Conservation (phyloP, 2,329 filamentous ascomycete genomes). For the Scytalidium lignicola region DNA sequence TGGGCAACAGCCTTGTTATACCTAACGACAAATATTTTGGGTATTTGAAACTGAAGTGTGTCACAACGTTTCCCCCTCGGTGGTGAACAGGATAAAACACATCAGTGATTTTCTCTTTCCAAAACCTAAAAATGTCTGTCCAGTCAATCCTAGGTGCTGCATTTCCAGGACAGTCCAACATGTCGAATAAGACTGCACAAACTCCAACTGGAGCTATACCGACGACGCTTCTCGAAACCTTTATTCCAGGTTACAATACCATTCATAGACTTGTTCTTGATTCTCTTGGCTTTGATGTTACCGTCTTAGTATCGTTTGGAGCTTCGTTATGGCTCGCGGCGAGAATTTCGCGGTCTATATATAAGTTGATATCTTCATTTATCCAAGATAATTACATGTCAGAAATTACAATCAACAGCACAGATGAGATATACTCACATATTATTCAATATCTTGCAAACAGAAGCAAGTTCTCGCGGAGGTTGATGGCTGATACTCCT, state of each 20-base stretch:
- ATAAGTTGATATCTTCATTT: conserved; percentile 29
- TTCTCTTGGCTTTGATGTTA: conserved; percentile 25
- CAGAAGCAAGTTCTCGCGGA: conserved; percentile 44
- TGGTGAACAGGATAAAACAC: not conserved
- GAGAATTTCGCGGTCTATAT: conserved; percentile 33
- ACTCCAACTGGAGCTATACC: conserved; percentile 9
- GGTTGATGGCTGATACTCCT: conserved; percentile 50
- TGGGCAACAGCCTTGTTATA: no score
- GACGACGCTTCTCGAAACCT: conserved; percentile 18
- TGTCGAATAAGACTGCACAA: conserved; percentile 27
- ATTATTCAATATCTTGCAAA: conserved; percentile 54
- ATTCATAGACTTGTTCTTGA: conserved; percentile 25
- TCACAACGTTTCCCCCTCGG: not conserved
- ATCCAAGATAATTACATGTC: conserved; percentile 44
- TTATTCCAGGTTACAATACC: conserved; percentile 27
- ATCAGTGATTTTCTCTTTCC: not conserved
- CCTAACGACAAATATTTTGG: not conserved
- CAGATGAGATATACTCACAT: conserved; percentile 53
- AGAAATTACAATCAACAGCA: conserved; percentile 46
- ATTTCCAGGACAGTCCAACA: conserved; percentile 65
- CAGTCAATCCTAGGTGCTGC: conserved; percentile 45
- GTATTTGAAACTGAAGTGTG: not conserved
- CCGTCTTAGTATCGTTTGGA: conserved; percentile 21
- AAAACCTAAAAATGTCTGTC: not conserved
- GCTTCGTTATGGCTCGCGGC: conserved; percentile 34